Percentiles rank a stretch among this genome's conserved stretches.
Evolutionary conservation across 1,139 yeast species (phyloP).

Genomic region (Nadsonia starkeyi-henricii): DNA sequence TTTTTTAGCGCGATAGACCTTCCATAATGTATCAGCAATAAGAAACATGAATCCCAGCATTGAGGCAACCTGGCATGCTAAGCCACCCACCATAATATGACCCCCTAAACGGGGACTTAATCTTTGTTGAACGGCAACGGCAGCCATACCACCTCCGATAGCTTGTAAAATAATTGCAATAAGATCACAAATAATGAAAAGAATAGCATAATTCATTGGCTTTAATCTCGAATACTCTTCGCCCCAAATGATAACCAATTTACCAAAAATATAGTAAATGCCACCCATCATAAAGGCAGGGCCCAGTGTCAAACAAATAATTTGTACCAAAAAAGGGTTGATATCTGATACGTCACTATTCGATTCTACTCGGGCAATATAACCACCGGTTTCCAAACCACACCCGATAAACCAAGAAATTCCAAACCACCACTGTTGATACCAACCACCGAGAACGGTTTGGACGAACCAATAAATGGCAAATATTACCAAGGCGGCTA

Average conservation of each 20-base stretch:
- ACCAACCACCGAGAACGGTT: constrained; percentile 28
- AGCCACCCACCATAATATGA: constrained; percentile 69
- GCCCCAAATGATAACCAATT: constrained; percentile 58
- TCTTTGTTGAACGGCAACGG: constrained; percentile 33
- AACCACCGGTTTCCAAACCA: constrained; percentile 57
- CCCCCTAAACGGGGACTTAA: constrained; percentile 40
- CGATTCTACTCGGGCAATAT: constrained; percentile 44
- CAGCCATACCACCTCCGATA: constrained; percentile 68
- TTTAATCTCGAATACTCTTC: constrained; percentile 42
- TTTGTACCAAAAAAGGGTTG: constrained; percentile 47
- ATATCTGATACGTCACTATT: constrained; percentile 27
- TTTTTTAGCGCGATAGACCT: constrained; percentile 27
- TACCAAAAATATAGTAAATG: constrained; percentile 62
- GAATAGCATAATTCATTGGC: constrained; percentile 64
- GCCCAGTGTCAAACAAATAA: constrained; percentile 58
- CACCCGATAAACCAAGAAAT: constrained; percentile 46
- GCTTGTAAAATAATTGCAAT: constrained; percentile 65
- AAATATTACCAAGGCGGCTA: constrained; percentile 37
- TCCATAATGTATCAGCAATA: constrained; percentile 40
- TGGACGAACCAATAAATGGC: constrained; percentile 31
- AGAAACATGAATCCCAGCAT: constrained; percentile 50
- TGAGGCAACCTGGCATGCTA: constrained; percentile 62
- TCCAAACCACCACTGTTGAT: constrained; percentile 64
- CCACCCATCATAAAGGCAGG: constrained; percentile 91
- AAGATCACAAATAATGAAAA: constrained; percentile 55